Evolutionary conservation across 345 rosid genomes (phyloP), one percentile per base, ranked within the genome.

Genomic region (Aurinia saxatilis): DNA sequence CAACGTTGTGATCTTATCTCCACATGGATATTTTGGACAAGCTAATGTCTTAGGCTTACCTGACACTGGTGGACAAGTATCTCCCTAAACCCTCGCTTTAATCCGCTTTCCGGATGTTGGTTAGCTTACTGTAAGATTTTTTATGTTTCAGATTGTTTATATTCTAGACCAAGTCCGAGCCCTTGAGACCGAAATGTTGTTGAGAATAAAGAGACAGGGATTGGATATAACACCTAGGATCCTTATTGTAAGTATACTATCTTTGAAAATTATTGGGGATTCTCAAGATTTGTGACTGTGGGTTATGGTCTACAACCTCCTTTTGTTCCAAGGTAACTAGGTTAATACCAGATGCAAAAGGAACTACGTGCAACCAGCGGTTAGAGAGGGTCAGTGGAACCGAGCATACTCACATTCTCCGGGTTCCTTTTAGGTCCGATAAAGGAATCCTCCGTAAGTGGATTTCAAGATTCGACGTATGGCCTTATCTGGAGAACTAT

Each of bases 1-100:
- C 67, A 84, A 93, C 44, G 99, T 90, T 57, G 99, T 86, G 31
- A 86, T 93, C 77, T 75, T 93, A 75, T 93, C 99, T 66, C 91
- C 90, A 3, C 99, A 93, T 72, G 99, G 99, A 60, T 93, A 84
- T 74, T 93, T 93, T 30, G 99, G 97, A 29, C 99, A 93, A 83
- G 99, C 99, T n/a, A 93, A 93, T 79, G 99, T 93, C 71, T 74
- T 90, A 71, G 99, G 99, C 40, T 81, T 93, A 74, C 99, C 99
- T 6, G 99, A 93, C 78, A 93, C 99, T 18, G 99, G 99, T 56
- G 99, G 99, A 33, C 97, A 93, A 90, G 99, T 93, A 67, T 29
- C 25, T 50, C 30, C 48, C 17, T 42, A 7, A 34, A 49, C 29
- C 39, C 7, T 31, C 1, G 5, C 12, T 53, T 37, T 21, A 8